Base-by-base conservation (phyloP, 116 monocot species). In the Iris pallida region DNA sequence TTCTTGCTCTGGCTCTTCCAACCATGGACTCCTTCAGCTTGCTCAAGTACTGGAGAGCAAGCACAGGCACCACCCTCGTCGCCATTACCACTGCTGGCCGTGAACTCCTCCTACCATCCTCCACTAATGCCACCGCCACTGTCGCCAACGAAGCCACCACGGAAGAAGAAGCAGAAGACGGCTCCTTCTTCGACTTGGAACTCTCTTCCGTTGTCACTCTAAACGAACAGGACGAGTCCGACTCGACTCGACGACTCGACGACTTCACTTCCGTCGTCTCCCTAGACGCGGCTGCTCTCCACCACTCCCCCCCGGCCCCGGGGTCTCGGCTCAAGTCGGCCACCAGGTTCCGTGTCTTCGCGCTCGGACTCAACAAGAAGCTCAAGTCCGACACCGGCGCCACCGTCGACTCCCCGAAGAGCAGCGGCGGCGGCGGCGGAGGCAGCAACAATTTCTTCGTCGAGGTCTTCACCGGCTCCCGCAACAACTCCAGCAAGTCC, bases 331-430 rank as follows among this genome's bases (percentile, higher is more conserved):
- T 85, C 18, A 75, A 78, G 53, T 67, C 85, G 41, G 80, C 83
- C 47, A 46, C 63, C 43, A 80, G 78, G 74, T 65, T 84, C 44
- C 86, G 84, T 1, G 85, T 87, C 47, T 68, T 94, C 71, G 77
- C 73, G 69, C 40, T 93, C 0, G 65, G 84, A 4, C 17, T 73
- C 19, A 79, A 73, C 64, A 86, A 77, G 85, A 63, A 84, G 75
- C 30, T 30, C 30, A 30, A 30, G 30, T 30, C 71, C 8, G 15
- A 17, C 58, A 15, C 9, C 18, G 18, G 11, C 20, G 20, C 18
- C 16, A 17, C 54, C 9, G 5, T 59, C 60, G 8, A 69, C 64
- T 42, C 43, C 54, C 65, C 52, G 71, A 63, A 54, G 79, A 30
- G 30, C 30, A 42, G 41, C 51, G 7, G 58, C 66, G n/a, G 10